Evolutionary conservation across 2,329 filamentous ascomycete species (phyloP).

Genomic region (Epichloe sibirici): DNA sequence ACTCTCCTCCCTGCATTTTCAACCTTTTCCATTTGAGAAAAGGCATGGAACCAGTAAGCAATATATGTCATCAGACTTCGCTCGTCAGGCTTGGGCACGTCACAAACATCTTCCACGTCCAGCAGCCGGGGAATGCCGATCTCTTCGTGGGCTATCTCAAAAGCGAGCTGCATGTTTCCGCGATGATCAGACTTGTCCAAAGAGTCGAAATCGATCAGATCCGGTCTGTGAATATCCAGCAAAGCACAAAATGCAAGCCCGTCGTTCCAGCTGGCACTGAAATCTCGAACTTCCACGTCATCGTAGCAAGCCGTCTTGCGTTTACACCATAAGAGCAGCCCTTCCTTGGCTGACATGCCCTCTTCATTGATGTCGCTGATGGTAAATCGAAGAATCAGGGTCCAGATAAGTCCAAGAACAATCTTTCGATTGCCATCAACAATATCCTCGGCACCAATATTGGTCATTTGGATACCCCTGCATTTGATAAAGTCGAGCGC

Average conservation of each 20-base stretch:
- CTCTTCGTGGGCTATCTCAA: slow-evolving; percentile 90
- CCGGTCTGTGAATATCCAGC: slow-evolving; percentile 90
- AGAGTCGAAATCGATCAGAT: slow-evolving; percentile 91
- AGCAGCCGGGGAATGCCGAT: slow-evolving; percentile 93
- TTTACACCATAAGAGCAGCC: slow-evolving; percentile 91
- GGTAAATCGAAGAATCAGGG: slow-evolving; percentile 91
- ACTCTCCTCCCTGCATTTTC: slow-evolving; percentile 93
- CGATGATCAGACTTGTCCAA: slow-evolving; percentile 89
- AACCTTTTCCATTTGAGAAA: slow-evolving; percentile 97
- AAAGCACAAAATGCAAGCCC: slow-evolving; percentile 93
- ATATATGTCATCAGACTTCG: slow-evolving; percentile 98
- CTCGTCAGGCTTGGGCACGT: slow-evolving; percentile 92
- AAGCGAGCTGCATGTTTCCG: slow-evolving; percentile 96
- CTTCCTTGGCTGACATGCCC: slow-evolving; percentile 95
- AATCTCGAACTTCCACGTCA: slow-evolving; percentile 89
- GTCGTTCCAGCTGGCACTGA: slow-evolving; percentile 94
- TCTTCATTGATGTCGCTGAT: slow-evolving; percentile 98
- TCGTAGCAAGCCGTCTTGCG: slow-evolving; percentile 98
- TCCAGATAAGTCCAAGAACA: slow-evolving; percentile 95
- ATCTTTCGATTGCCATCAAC: slow-evolving; percentile 98
- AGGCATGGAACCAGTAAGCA: slow-evolving; percentile 99
- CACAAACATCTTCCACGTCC: slow-evolving; percentile 95
- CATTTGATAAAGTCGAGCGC: slow-evolving; percentile 87
- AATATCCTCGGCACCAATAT: slow-evolving; percentile 95
- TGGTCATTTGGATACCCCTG: slow-evolving; percentile 90